Conservation (phyloP, 345 rosid species). For the Gossypium australe region DNA sequence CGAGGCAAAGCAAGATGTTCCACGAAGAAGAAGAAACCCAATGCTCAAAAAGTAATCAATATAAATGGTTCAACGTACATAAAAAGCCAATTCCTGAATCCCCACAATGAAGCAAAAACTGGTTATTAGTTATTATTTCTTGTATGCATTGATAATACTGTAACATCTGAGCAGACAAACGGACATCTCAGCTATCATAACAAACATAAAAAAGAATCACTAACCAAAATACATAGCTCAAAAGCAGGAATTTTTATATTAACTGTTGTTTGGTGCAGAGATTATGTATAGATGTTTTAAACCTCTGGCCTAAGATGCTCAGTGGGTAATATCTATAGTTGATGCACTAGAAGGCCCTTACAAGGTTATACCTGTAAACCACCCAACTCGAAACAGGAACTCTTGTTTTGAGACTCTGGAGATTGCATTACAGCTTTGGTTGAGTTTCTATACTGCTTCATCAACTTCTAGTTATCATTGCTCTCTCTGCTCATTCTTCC, state of each 20-base stretch:
- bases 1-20: too few species aligned
- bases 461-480: constrained; percentile 24
- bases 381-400: not conserved
- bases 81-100: not conserved
- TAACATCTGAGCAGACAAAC: not conserved
- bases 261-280: constrained; percentile 10
- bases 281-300: constrained; percentile 3
- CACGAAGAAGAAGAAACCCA: too few species aligned
- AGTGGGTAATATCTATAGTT: constrained; percentile 13
- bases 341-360: constrained; percentile 6
- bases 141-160: not conserved
- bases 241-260: not conserved
- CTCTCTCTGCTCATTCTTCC: constrained; percentile 80
- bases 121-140: not conserved
- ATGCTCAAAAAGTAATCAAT: not conserved
- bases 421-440: not conserved
- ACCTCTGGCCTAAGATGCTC: constrained; percentile 7
- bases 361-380: constrained; percentile 9
- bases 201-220: constrained; percentile 22
- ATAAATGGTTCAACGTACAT: not conserved
- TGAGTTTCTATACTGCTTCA: constrained; percentile 7
- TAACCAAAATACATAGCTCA: constrained; percentile 6
- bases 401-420: not conserved
- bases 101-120: not conserved
- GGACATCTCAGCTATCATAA: constrained; percentile 14